These are phyloP conservation scores for Geosiphon pyriformis DNA, from an alignment of 192 early-diverging fungal species.

Conservation along the genomic window DNA sequence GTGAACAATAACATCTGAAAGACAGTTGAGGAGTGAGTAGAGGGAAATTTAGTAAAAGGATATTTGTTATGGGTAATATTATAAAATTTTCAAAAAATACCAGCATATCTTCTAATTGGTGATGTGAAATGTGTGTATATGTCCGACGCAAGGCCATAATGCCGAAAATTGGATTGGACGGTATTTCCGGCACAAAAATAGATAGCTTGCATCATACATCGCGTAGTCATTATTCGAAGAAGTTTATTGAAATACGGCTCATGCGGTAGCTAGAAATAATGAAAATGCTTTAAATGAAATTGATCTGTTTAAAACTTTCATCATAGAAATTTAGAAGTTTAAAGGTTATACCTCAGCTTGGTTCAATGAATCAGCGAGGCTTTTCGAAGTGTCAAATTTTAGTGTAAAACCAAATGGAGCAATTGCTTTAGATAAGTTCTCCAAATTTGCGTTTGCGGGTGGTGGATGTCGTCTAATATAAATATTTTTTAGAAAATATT, in stretches of 20 bases:
- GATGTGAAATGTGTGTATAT: conserved; percentile 99
- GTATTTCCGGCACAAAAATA: conserved; percentile 92
- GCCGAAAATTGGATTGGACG: conserved; percentile 56
- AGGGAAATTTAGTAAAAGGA: conserved; percentile 7
- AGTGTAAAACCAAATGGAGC: conserved; percentile 54
- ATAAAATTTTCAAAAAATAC: conserved; percentile 32
- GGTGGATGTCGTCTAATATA: conserved; percentile 45
- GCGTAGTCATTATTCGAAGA: conserved; percentile 82
- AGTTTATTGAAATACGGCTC: conserved; percentile 98
- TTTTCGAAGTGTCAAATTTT: conserved; percentile 65
- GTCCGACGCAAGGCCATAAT: conserved; percentile 88
- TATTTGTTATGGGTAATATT: neutral
- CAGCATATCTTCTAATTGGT: conserved; percentile 97
- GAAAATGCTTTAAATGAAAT: too few relatives aligned
- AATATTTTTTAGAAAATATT: too few relatives aligned
- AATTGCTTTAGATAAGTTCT: conserved; percentile 55
- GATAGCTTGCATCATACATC: conserved; percentile 98
- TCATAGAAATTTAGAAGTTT: too few relatives aligned
- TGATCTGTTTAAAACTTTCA: too few relatives aligned
- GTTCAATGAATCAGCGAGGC: conserved; percentile 87
- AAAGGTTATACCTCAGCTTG: conserved; percentile 64
- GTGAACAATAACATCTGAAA: conserved; percentile 87
- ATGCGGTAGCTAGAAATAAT: conserved; percentile 47
- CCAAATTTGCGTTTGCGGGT: conserved; percentile 44
- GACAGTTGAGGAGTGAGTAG: neutral